Base-by-base conservation (phyloP, 176 grass and related monocot genomes). In the Pontederia crassipes region DNA sequence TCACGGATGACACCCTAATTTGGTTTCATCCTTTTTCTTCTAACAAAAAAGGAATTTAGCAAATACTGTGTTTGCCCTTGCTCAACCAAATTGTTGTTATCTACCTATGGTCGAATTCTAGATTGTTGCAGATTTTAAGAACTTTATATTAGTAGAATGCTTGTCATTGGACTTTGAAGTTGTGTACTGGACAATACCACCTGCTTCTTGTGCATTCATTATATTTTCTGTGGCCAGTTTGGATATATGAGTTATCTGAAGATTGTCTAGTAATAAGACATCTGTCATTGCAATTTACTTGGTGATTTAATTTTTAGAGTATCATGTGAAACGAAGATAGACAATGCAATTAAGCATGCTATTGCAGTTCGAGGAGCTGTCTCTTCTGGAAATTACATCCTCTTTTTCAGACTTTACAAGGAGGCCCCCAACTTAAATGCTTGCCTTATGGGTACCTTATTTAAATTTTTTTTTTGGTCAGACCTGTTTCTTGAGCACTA, bases 381-480 rank as follows among this genome's bases (percentile, higher is more conserved):
- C 71, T 90, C 77, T 77, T 96, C 86, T 58, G 78, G 92, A 68
- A 96, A 90, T 74, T 96, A 90, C 70, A 80, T 96, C 5, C 64
- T 85, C 50, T 96, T 87, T 78, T 96, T 96, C 56, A 90, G 80
- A 82, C 52, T 96, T 55, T 96, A 96, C 68, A 96, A 85, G 70
- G 26, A 72, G 35, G 86, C 86, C 4, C 92, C 91, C 16, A 96
- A 96, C 73, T 72, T 96, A 47, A 90, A 96, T 46, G 85, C 76
- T 50, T 96, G 62, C 62, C 80, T 96, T 64, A 96, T 96, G 92
- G 86, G 92, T 96, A 96, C 69, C 26, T 64, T 35, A n/a, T 70
- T 77, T 45, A 28, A 15, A 13, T 28, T 9, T 67, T 58, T 48
- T 61, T n/a, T 18, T 71, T 28, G n/a, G 50, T 29, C 54, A 9